Evolutionary conservation across 495 filamentous ascomycete genomes (phyloP), one percentile per base, ranked within the genome.

Genomic region (Neurospora sp.): DNA sequence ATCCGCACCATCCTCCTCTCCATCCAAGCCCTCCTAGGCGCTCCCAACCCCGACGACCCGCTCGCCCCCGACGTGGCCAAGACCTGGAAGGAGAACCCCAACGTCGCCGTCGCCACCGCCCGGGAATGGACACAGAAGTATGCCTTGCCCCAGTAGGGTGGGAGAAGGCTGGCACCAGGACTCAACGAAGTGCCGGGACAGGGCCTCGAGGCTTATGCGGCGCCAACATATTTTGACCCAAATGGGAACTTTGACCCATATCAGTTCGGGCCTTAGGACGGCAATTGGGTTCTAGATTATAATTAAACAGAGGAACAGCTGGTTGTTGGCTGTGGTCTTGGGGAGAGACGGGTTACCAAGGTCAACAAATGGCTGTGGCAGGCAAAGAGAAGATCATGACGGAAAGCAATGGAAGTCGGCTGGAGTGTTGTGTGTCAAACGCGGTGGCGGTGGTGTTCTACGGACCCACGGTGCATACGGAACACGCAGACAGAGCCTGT

Each of bases 31-130:
- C 86, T 99, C 42, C 89, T 99, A 18, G 96, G 96, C 39, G 96
- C 96, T 9, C 96, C 96, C 14, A 99, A 99, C 81, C 96, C 96
- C 2, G 96, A 99, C 75, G 96, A 99, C 79, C 96, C 96, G 14
- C 87, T 99, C 48, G 96, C 96, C 39, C 96, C 97, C 76, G 96
- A 98, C 76, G 96, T 99, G 38, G 96, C 96, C n/a, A 94, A 98
- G 83, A 87, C 90, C 78, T 99, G 96, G 96, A 97, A 98, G 83
- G 93, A 97, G 75, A 91, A 99, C 78, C 93, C 98, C 84, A 89
- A 88, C 59, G 93, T 92, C 27, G 96, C 96, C 14, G 98, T 97
- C 73, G 89, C 92, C 74, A 97, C 93, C 2, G 94, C 94, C 16
- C 91, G 87, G 75, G 92, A 96, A 77, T 97, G 94, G 94, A 97